Base-by-base conservation (phyloP, 345 rosid species). In the Sisymbrium irio region DNA sequence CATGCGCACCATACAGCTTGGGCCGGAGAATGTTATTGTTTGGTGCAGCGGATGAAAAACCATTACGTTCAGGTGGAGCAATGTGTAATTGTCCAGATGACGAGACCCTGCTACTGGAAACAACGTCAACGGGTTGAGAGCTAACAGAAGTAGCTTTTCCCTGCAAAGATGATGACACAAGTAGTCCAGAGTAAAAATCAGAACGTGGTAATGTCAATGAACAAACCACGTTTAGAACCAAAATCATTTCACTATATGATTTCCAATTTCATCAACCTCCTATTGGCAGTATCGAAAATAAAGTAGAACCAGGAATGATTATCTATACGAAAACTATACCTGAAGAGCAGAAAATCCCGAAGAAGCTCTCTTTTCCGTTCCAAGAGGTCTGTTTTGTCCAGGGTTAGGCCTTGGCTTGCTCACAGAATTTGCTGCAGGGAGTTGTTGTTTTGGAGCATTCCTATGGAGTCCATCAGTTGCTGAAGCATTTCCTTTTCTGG, bases 111-210 rank as follows among this genome's bases (percentile, higher is more conserved):
- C 81, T 86, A 67, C 70, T 78, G 44, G 83, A 77, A 57, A 80
- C 74, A 74, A 70, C 77, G 44, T 83, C 87, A 74, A 65, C 12
- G 11, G 79, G 60, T 42, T 81, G 90, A 19, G 75, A 18, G 1
- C 85, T 73, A 51, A 83, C 83, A 62, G 93, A 80, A 58, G 87
- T 68, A 67, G 55, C 80, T 81, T 83, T 83, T 66, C 84, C 86
- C 98, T 91, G 86, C 30, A 79, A 50, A 78, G 14, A 30, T 20
- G 27, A 63, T 55, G n/a, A 67, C 37, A 62, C 32, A 39, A 45
- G 14, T 64, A 45, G 14, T 64, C 70, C 60, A 75, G 74, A 64
- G 49, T 49, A 35, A 55, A 32, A 60, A 7, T 50, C 41, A 66
- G 17, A 72, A 50, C 3, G 54, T 41, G 12, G 45, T 10, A 15